phyloP scores from a whole-genome alignment of 2,329 filamentous ascomycete species.

The Claviceps humidiphila region DNA sequence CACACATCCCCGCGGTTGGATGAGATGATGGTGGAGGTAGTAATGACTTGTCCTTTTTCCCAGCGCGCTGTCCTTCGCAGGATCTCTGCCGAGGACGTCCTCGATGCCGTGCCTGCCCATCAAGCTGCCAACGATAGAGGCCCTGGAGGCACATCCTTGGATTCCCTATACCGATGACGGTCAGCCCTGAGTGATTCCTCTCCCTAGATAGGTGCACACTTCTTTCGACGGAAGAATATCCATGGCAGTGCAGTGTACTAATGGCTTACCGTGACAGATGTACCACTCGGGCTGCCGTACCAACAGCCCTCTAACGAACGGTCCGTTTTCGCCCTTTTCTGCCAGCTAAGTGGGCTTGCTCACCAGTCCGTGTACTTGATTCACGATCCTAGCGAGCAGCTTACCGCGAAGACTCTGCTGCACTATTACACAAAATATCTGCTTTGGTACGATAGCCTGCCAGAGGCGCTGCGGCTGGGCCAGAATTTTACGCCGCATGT shows the following conservation, averaged over 20 bases:
- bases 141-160: slow-evolving; percentile 45
- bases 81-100: slow-evolving; percentile 45
- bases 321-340: slow-evolving; percentile 55
- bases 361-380: slow-evolving; percentile 57
- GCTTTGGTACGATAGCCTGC: slow-evolving; percentile 56
- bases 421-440: slow-evolving; percentile 54
- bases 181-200: slow-evolving; percentile 16
- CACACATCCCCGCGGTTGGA: background rate
- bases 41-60: background rate
- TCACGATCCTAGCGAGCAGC: slow-evolving; percentile 50
- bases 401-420: slow-evolving; percentile 49
- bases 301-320: slow-evolving; percentile 53
- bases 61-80: slow-evolving; percentile 49
- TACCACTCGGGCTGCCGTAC: slow-evolving; percentile 37
- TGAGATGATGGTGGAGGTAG: too few relatives aligned
- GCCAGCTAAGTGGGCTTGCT: slow-evolving; percentile 57
- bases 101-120: slow-evolving; percentile 39
- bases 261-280: slow-evolving; percentile 20
- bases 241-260: background rate
- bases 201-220: background rate
- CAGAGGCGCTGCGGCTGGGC: slow-evolving; percentile 47
- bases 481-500: slow-evolving; percentile 60
- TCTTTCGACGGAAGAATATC: background rate
- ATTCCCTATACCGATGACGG: slow-evolving; percentile 44
- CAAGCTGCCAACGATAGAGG: slow-evolving; percentile 45